Evolutionary conservation across 768 basidiomycete genomes (phyloP), one percentile per base, ranked within the genome.

Genomic region (Amanita pallidorosea): DNA sequence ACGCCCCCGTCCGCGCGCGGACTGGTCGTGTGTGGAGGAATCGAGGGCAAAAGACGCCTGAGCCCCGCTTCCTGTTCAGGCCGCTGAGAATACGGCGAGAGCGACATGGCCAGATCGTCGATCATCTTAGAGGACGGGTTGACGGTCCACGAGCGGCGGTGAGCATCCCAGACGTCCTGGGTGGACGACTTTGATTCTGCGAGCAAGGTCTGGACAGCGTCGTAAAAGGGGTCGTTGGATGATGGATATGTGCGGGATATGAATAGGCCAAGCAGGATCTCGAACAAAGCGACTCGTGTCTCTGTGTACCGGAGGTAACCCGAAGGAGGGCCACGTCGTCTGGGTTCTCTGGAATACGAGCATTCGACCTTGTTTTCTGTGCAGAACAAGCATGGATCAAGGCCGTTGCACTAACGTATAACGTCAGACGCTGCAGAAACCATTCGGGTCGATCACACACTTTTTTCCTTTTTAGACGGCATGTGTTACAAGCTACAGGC

Each of bases 381-480:
- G 51, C 63, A 65, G 45, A 63, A 63, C 5, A 60, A 53, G 37
- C 63, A 65, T 17, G 63, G 63, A 38, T 62, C 61, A 45, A 62
- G 61, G 22, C 63, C 63, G 41, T 65, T 60, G 45, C 63, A 65
- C 62, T 63, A 35, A n/a, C 22, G n/a, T 4, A 33, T 34, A 23
- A 52, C 25, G 40, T 43, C 12, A 18, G 11, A 17, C 6, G 22
- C 7, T 11, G 17, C 18, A 34, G n/a, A 17, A 13, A 23, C 29
- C 13, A 11, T 22, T 15, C 13, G 25, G 17, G 33, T 8, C 7
- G 34, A 37, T 51, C 42, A 44, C 52, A 3, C 18, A 64, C 63
- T 57, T 64, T 63, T 51, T 63, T 65, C 33, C 63, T 61, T 48
- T 65, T 65, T 43, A 65, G 53, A 44, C 63, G 57, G 46, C 63